phyloP scores from a whole-genome alignment of 805 yeast genomes.

The Starmera amethionina region DNA sequence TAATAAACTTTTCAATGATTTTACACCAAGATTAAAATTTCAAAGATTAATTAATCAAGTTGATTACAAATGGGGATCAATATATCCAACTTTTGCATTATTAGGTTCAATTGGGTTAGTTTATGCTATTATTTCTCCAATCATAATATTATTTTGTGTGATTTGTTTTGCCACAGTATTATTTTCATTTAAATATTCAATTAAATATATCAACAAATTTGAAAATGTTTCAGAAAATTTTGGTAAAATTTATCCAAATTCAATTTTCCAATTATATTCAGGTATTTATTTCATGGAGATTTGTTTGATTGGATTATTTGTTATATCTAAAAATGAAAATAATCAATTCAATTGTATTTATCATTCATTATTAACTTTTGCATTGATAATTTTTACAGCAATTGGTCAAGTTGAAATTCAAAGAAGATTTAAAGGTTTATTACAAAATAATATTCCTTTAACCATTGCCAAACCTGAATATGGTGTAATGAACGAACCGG shows the following conservation, averaged over 20 bases:
- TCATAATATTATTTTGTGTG: constrained; percentile 52
- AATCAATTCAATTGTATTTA: constrained; percentile 33
- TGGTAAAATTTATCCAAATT: constrained; percentile 66
- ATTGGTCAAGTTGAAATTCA: constrained; percentile 47
- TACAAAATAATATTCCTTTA: constrained; percentile 27
- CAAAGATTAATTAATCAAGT: constrained; percentile 33
- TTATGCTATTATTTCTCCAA: constrained; percentile 72
- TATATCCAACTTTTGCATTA: constrained; percentile 69
- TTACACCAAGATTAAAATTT: constrained; percentile 54
- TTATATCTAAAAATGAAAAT: constrained; percentile 43
- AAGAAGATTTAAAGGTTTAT: constrained; percentile 26
- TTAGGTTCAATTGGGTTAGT: constrained; percentile 71
- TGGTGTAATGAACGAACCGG: neutral
- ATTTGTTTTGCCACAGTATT: constrained; percentile 48
- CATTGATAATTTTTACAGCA: constrained; percentile 42
- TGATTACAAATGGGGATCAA: constrained; percentile 63
- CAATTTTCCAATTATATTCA: constrained; percentile 65
- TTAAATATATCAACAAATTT: constrained; percentile 45
- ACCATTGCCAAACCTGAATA: constrained; percentile 2
- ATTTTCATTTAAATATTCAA: constrained; percentile 61
- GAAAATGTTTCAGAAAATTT: constrained; percentile 49
- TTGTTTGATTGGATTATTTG: constrained; percentile 67
- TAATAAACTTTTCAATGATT: constrained; percentile 26
- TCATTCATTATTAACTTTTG: constrained; percentile 44
- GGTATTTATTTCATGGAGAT: constrained; percentile 79